Conservation (phyloP, 192 early-diverging fungal species). For the Endogone sp. region DNA sequence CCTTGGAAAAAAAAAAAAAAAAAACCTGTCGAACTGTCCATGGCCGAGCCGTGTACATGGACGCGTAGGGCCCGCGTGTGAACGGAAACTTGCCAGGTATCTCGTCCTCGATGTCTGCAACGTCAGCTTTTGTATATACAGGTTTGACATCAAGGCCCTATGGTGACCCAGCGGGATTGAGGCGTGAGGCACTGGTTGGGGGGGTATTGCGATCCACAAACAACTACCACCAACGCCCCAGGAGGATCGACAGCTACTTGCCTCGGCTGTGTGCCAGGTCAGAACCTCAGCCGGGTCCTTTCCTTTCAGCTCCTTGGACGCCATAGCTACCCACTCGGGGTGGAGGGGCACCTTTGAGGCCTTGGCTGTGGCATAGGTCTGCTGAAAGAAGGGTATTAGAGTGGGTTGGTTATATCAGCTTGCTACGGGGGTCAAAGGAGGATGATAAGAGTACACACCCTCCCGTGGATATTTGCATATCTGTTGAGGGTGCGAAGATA, state of each 20-base stretch:
- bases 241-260: too few relatives aligned
- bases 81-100: constrained; percentile 83
- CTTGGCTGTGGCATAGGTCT: constrained; percentile 9
- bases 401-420: background rate
- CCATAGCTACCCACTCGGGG: constrained; percentile 67
- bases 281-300: constrained; percentile 70
- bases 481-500: background rate
- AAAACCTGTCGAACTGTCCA: constrained; percentile 90
- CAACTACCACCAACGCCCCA: too few relatives aligned
- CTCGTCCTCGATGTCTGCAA: constrained; percentile 55
- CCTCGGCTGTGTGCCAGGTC: constrained; percentile 81
- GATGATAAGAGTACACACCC: too few relatives aligned
- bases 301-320: constrained; percentile 83
- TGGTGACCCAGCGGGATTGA: background rate
- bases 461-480: background rate
- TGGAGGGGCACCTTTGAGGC: constrained; percentile 53
- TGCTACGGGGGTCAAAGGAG: too few relatives aligned
- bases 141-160: constrained; percentile 81
- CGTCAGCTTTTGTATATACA: constrained; percentile 76
- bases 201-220: too few relatives aligned
- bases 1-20: too few relatives aligned
- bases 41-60: constrained; percentile 79
- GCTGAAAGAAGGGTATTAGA: background rate
- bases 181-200: background rate
- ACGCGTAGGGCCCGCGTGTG: constrained; percentile 80